A percentile compares a stretch with the other conserved stretches of the same genome.
Conservation (phyloP, 805 yeast species). For the Nakazawaea anatomiae region DNA sequence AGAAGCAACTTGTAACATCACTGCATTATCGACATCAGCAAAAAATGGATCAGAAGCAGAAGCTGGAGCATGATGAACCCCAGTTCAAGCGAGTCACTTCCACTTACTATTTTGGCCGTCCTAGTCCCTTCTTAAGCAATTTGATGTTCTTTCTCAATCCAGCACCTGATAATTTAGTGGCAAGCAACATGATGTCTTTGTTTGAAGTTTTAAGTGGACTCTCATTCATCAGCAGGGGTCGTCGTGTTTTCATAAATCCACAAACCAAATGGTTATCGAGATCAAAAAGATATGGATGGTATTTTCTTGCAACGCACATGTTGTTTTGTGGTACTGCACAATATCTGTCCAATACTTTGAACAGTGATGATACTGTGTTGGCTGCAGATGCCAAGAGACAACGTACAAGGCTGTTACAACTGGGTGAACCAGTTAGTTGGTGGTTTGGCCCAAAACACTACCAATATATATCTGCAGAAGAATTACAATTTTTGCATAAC, state of each 20-base stretch:
- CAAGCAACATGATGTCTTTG: conserved; percentile 20
- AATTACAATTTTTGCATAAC: conserved; percentile 1
- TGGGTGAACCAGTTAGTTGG: conserved; percentile 34
- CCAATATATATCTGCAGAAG: conserved; percentile 33
- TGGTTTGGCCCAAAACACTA: conserved; percentile 47
- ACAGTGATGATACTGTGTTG: conserved; percentile 8
- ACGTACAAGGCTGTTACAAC: conserved; percentile 28
- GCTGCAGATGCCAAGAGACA: conserved; percentile 32
- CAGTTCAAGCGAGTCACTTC: background rate
- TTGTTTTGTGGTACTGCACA: conserved; percentile 15
- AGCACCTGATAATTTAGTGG: conserved; percentile 24
- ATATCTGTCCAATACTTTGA: conserved; percentile 10
- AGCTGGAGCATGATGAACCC: background rate
- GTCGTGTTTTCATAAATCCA: conserved; percentile 10
- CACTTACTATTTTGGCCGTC: conserved; percentile 3
- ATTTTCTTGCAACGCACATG: conserved; percentile 9
- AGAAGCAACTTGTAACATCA: background rate
- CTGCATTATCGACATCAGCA: background rate
- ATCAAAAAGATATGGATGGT: conserved; percentile 8
- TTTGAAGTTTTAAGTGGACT: conserved; percentile 21
- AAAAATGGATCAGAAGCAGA: background rate
- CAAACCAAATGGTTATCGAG: background rate
- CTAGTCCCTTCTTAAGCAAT: conserved; percentile 5
- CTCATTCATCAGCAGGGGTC: conserved; percentile 9
- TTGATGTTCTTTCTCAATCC: conserved; percentile 14